Evolutionary conservation across 306 rosid species (phyloP).

Genomic region (Castanea crenata): DNA sequence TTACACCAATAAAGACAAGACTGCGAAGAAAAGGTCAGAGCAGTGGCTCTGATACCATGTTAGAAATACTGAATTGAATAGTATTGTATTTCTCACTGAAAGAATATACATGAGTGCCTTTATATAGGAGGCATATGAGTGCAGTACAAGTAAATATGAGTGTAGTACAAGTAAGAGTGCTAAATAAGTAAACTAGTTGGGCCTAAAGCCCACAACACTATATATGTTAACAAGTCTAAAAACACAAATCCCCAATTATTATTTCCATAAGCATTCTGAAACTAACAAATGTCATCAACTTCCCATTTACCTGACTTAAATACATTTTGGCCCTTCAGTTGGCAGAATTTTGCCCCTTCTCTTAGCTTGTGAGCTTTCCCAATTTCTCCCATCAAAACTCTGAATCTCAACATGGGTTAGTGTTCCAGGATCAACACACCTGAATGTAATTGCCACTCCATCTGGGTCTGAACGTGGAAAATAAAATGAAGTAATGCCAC

Average conservation of each 20-base stretch:
- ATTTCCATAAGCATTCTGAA: background rate
- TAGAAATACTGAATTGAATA: too few relatives aligned
- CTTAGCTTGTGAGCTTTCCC: conserved; percentile 47
- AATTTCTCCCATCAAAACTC: conserved; percentile 62
- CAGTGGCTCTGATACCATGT: too few relatives aligned
- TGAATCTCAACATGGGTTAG: conserved; percentile 50
- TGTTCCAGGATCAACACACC: conserved; percentile 84
- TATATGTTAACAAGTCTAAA: too few relatives aligned
- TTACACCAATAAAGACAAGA: too few relatives aligned
- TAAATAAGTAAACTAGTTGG: too few relatives aligned
- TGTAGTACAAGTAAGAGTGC: too few relatives aligned
- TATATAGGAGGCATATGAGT: too few relatives aligned
- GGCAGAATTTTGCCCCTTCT: conserved; percentile 26
- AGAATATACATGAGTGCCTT: too few relatives aligned
- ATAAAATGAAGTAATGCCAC: conserved; percentile 88
- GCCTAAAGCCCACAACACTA: too few relatives aligned
- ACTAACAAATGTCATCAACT: background rate
- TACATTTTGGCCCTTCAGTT: background rate
- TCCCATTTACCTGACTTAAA: background rate
- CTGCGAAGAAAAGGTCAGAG: too few relatives aligned
- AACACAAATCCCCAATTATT: background rate
- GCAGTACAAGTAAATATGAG: too few relatives aligned
- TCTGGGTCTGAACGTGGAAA: conserved; percentile 83
- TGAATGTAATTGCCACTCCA: conserved; percentile 69
- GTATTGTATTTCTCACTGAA: too few relatives aligned